Percentiles rank a stretch among this genome's conserved stretches.
Evolutionary conservation across 441 rosid species (phyloP).

Genomic region (Sinapis alba): DNA sequence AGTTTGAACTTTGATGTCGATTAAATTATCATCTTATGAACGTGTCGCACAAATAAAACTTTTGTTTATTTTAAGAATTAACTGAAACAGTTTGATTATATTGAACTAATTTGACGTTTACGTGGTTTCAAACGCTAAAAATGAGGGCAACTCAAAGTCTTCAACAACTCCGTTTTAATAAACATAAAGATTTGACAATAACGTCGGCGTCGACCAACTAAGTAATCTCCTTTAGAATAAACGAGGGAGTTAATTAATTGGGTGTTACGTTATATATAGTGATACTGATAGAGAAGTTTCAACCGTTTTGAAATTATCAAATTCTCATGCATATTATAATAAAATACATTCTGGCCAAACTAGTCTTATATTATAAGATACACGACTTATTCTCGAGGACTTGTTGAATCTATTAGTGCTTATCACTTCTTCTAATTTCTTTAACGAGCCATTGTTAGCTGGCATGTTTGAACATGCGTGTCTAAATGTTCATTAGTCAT

Average conservation of each 20-base stretch:
- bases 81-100: conserved; percentile 12
- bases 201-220: conserved; percentile 24
- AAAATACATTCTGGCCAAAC: neutral
- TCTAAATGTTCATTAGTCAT: neutral
- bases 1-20: neutral
- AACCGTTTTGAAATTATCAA: conserved; percentile 27
- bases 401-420: conserved; percentile 27
- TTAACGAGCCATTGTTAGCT: conserved; percentile 13
- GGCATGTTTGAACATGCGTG: conserved; percentile 24
- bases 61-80: neutral
- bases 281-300: conserved; percentile 3
- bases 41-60: conserved; percentile 11
- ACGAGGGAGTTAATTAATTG: conserved; percentile 20
- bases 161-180: neutral
- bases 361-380: conserved; percentile 7
- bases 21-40: neutral
- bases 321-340: conserved; percentile 27
- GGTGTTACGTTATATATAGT: neutral
- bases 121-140: conserved; percentile 9
- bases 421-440: conserved; percentile 20
- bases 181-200: conserved; percentile 15
- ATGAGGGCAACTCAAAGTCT: conserved; percentile 3
- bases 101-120: neutral
- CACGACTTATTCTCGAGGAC: conserved; percentile 17
- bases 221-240: neutral